These are phyloP conservation scores for Suhomyces pyralidae DNA, from an alignment of 805 yeast species.

Conservation along the genomic window DNA sequence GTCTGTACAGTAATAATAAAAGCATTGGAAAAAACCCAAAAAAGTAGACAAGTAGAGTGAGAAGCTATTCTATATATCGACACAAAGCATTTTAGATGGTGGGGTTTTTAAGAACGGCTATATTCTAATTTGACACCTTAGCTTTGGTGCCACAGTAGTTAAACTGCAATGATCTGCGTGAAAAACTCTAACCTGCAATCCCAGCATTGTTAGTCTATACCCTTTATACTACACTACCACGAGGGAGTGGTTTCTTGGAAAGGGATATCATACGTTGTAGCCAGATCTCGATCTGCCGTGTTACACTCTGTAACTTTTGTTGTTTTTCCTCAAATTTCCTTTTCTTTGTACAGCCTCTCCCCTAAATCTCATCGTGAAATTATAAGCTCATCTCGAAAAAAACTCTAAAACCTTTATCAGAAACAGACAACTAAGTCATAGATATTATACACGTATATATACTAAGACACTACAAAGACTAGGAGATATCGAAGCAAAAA, in stretches of 20 bases:
- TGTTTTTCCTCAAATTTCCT: neutral
- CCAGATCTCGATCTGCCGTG: neutral
- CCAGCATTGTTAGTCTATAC: neutral
- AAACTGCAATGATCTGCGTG: neutral
- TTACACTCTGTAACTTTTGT: neutral
- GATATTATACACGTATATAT: neutral
- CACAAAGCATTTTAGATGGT: no score
- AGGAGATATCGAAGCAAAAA: neutral
- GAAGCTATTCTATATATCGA: no score
- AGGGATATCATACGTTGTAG: neutral
- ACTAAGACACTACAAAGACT: neutral
- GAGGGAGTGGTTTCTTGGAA: neutral
- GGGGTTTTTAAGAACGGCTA: no score
- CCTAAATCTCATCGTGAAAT: slow-evolving; percentile 1
- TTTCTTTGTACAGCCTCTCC: neutral
- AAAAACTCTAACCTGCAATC: neutral
- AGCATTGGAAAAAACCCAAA: neutral
- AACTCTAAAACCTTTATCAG: neutral
- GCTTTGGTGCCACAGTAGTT: neutral
- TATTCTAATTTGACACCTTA: neutral
- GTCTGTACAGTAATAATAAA: slow-evolving; percentile 3
- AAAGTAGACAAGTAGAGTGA: no score
- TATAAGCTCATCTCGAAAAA: slow-evolving; percentile 2
- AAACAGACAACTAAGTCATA: neutral
- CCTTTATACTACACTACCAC: neutral